Evolutionary conservation across 2,329 filamentous ascomycete genomes (phyloP).

Genomic region (Aspergillus tamarii): DNA sequence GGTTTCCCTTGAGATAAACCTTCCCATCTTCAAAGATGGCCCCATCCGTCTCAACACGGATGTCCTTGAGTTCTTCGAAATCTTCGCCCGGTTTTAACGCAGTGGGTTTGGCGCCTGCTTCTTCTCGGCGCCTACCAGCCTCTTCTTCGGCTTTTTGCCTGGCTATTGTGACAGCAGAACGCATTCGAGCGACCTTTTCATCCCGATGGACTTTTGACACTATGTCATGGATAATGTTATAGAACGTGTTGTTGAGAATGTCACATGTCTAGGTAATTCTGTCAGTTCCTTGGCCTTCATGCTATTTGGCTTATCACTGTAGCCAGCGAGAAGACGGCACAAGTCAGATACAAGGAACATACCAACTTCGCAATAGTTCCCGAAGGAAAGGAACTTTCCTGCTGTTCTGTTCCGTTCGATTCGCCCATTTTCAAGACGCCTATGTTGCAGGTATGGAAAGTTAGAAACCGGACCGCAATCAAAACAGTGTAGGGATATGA

Average conservation of each 20-base stretch:
- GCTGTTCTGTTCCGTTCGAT: constrained; percentile 30
- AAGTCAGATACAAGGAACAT: constrained; percentile 21
- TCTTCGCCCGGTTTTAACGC: constrained; percentile 39
- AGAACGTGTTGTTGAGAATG: constrained; percentile 61
- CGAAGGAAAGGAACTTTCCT: constrained; percentile 34
- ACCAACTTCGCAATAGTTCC: constrained; percentile 47
- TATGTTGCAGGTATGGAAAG: background rate
- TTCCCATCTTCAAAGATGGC: constrained; percentile 58
- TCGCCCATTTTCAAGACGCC: constrained; percentile 34
- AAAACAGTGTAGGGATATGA: background rate
- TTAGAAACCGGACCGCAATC: background rate
- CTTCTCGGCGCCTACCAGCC: constrained; percentile 34
- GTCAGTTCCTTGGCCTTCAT: constrained; percentile 2
- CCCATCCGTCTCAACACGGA: constrained; percentile 53
- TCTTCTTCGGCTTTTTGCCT: constrained; percentile 49
- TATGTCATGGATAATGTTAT: constrained; percentile 64
- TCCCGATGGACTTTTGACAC: constrained; percentile 62
- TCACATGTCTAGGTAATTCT: constrained; percentile 39
- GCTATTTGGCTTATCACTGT: background rate
- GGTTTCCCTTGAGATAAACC: constrained; percentile 60
- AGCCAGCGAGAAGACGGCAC: constrained; percentile 10
- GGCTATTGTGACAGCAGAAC: constrained; percentile 50
- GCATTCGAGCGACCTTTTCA: constrained; percentile 64
- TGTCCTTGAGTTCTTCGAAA: constrained; percentile 37
- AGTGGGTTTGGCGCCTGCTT: constrained; percentile 34